phyloP scores from a whole-genome alignment of 306 rosid genomes.

The Amphicarpaea edgeworthii region DNA sequence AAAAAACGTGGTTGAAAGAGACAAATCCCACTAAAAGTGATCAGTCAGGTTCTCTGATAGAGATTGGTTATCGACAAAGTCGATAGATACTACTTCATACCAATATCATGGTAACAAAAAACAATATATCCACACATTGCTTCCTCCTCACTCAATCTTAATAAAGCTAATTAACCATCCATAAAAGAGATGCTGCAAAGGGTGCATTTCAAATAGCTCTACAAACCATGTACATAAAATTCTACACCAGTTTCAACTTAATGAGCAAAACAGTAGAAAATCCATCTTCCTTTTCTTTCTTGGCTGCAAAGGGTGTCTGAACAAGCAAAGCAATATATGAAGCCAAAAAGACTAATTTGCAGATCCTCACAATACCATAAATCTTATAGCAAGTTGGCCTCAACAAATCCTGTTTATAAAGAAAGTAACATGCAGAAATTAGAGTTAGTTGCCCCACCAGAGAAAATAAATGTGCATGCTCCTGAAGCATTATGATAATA shows the following conservation, averaged over 20 bases:
- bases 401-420: constrained; percentile 5
- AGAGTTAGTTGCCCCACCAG: background rate
- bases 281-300: background rate
- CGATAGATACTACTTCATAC: too few relatives aligned
- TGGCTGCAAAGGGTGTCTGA: background rate
- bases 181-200: background rate
- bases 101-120: too few relatives aligned
- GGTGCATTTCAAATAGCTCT: constrained; percentile 16
- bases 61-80: too few relatives aligned
- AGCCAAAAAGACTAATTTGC: constrained; percentile 8
- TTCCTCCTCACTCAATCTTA: background rate
- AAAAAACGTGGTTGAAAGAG: too few relatives aligned
- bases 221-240: background rate
- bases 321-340: constrained; percentile 25
- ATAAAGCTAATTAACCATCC: constrained; percentile 17
- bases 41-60: too few relatives aligned
- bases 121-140: too few relatives aligned
- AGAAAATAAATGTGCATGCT: constrained; percentile 14
- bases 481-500: constrained; percentile 8
- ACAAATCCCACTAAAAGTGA: too few relatives aligned
- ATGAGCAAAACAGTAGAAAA: background rate
- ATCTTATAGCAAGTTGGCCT: background rate
- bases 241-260: background rate
- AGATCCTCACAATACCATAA: constrained; percentile 8
- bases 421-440: constrained; percentile 5